Evolutionary conservation across 192 early-diverging fungal genomes (phyloP).

Genomic region (Backusella psychrophila): DNA sequence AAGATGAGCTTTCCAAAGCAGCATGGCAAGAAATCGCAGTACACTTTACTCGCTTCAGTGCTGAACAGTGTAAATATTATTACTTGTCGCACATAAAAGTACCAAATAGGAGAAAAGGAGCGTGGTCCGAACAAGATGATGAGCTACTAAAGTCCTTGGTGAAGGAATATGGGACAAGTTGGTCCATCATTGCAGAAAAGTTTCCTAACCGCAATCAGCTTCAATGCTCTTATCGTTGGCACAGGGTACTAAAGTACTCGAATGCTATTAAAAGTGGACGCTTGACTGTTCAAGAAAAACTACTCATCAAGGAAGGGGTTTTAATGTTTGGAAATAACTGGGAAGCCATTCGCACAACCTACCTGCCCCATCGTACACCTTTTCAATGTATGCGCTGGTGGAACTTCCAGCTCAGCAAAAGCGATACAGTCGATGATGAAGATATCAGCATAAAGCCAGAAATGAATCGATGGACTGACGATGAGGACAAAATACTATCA

Average conservation of each 20-base stretch:
- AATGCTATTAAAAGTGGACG: not conserved
- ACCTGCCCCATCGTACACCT: constrained; percentile 24
- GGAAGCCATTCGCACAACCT: constrained; percentile 23
- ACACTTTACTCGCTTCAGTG: not conserved
- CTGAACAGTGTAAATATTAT: constrained; percentile 1
- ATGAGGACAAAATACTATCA: constrained; percentile 6
- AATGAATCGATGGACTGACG: constrained; percentile 1
- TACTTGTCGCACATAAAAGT: not conserved
- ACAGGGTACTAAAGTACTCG: not conserved
- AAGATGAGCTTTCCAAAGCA: not conserved
- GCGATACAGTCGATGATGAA: not conserved
- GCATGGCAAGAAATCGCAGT: constrained; percentile 4
- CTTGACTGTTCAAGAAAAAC: constrained; percentile 21
- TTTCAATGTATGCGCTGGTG: constrained; percentile 27
- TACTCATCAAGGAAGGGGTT: constrained; percentile 23
- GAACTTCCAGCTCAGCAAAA: not conserved
- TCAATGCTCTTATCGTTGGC: constrained; percentile 11
- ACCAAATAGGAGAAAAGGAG: not conserved
- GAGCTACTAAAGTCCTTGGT: not conserved
- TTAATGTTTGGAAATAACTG: constrained; percentile 34
- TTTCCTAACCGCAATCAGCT: not conserved
- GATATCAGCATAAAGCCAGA: not conserved
- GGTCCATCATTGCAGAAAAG: not conserved
- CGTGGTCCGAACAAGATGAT: constrained; percentile 15
- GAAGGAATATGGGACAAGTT: not conserved